Base-by-base conservation (phyloP, 2,329 filamentous ascomycete species). In the Fusarium euwallaceae region DNA sequence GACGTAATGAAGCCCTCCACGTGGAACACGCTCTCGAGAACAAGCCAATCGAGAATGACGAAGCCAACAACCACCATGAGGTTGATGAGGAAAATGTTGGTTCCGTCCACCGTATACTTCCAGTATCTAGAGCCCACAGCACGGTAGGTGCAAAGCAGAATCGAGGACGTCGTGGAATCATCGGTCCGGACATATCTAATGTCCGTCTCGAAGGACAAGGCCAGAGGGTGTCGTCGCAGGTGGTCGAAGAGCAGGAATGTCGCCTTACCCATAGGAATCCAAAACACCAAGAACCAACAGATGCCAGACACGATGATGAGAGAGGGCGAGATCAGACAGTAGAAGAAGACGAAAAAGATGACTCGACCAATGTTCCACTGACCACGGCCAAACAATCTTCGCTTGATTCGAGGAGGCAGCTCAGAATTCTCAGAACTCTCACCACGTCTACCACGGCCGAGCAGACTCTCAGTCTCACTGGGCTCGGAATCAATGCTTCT, bases 81-180 rank as follows among this genome's bases (percentile, higher is more conserved):
- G 82, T 99, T 99, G 87, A 99, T 98, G 76, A 99, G 91, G 85
- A 99, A 98, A 81, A 99, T 97, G 84, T 99, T 99, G 71, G 97
- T 99, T 65, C 97, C 97, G 81, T 99, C 97, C 68, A 99, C 88
- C 5, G 97, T 99, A 84, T 99, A 99, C 85, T 99, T 99, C 96
- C 97, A 99, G 86, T 99, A 99, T 83, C 96, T 96, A 76, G 92
- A 88, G 14, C 97, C 97, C 14, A 97, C 96, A 51, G 97, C 97
- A 68, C 97, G 93, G 84, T 99, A 99, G 7, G 97, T 99, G 88
- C 97, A 99, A 37, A 99, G 88, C 20, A 99, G 87, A 71, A 99
- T 96, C 12, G 95, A 96, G 17, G 93, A 93, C 55, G 95, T 93
- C 22, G 93, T 91, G 17, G 91, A 91, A 56, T 92, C 92, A 9